Conservation (phyloP, 2,329 filamentous ascomycete genomes). For the Cytospora piceicola region DNA sequence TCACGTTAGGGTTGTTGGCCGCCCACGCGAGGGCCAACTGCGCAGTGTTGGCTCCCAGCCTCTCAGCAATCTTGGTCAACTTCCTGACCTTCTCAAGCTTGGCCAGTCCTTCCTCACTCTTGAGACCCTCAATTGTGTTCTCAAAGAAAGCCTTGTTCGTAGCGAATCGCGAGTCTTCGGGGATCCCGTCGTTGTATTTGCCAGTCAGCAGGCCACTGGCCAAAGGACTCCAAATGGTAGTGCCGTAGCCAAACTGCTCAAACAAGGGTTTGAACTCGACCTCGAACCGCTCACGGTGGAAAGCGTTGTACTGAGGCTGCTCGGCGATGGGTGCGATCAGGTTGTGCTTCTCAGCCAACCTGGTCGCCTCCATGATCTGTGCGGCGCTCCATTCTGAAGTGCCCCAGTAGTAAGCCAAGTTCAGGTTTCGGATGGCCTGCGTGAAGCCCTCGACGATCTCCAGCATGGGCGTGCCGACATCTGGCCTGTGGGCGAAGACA, state of each 20-base stretch:
- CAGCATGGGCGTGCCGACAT: conserved; percentile 61
- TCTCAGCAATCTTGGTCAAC: conserved; percentile 66
- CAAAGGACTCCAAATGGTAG: conserved; percentile 57
- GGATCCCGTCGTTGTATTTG: conserved; percentile 68
- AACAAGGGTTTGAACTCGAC: conserved; percentile 63
- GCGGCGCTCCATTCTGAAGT: conserved; percentile 63
- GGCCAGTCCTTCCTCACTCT: conserved; percentile 56
- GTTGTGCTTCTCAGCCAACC: conserved; percentile 59
- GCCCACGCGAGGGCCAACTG: conserved; percentile 66
- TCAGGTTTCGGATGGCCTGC: conserved; percentile 55
- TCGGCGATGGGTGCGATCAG: conserved; percentile 56
- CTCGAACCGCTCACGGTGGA: conserved; percentile 65
- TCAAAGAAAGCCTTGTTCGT: conserved; percentile 59
- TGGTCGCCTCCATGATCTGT: conserved; percentile 62
- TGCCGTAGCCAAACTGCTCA: conserved; percentile 60
- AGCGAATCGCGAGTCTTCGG: conserved; percentile 63
- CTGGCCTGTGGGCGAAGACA: conserved; percentile 64
- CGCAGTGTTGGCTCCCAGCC: conserved; percentile 61
- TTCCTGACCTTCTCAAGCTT: conserved; percentile 62
- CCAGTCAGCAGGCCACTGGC: conserved; percentile 62
- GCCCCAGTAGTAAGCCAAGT: conserved; percentile 64
- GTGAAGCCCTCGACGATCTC: conserved; percentile 62
- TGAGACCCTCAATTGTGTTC: conserved; percentile 51
- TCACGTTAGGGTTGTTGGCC: conserved; percentile 64
- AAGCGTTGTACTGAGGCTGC: conserved; percentile 63